Conservation (phyloP, 192 early-diverging fungal species). For the Coemansia sp. region DNA sequence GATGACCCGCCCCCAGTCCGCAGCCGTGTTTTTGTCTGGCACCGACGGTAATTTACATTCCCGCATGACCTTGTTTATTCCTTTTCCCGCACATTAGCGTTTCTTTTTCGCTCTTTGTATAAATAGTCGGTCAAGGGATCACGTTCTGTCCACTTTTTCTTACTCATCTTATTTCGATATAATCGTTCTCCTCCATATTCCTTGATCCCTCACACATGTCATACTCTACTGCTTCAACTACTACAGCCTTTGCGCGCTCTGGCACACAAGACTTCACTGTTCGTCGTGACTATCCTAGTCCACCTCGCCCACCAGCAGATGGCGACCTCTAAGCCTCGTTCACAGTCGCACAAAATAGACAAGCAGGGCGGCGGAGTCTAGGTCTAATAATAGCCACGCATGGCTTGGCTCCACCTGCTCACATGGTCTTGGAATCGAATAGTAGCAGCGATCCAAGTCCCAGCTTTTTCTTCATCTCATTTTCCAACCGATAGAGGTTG, state of each 20-base stretch:
- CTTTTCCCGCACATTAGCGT: constrained; percentile 7
- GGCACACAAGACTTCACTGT: background rate
- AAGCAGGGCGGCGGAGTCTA: background rate
- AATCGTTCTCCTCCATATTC: background rate
- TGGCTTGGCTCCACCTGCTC: background rate
- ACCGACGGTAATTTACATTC: constrained; percentile 1
- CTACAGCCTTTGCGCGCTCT: background rate
- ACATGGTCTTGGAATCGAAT: background rate
- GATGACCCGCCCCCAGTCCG: background rate
- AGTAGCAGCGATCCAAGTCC: background rate
- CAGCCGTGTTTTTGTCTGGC: constrained; percentile 3
- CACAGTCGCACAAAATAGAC: background rate
- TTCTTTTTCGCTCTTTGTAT: background rate
- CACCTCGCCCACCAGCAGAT: constrained; percentile 35
- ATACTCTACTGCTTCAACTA: background rate
- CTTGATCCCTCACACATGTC: background rate
- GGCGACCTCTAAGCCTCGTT: constrained; percentile 12
- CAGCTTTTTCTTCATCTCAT: background rate
- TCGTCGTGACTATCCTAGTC: constrained; percentile 37
- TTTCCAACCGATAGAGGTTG: background rate
- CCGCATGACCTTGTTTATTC: constrained; percentile 4
- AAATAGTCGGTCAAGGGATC: constrained; percentile 1
- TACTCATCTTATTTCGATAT: background rate
- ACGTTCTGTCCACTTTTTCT: background rate
- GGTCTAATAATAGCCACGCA: constrained; percentile 4